Percentiles rank a stretch among this genome's conserved stretches.
Conservation (phyloP, 2,329 filamentous ascomycete species). For the Ophiostoma australiae region DNA sequence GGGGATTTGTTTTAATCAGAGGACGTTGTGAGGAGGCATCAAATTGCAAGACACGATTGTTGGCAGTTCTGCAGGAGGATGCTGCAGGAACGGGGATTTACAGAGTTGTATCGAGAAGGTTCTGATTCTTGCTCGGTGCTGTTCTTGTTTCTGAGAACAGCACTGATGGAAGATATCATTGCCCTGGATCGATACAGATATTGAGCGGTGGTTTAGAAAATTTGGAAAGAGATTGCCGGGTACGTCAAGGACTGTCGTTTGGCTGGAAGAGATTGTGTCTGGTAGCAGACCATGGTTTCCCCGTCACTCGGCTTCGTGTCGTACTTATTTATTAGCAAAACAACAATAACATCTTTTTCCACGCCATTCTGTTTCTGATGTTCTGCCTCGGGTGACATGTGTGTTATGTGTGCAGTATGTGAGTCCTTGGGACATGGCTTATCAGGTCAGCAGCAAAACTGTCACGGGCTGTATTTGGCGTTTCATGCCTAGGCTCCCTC, state of each 20-base stretch:
- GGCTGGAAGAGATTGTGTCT: background rate
- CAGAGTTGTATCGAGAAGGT: background rate
- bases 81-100: background rate
- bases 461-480: background rate
- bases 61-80: background rate
- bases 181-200: background rate
- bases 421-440: background rate
- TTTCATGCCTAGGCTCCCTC: background rate
- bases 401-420: background rate
- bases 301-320: background rate
- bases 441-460: no score
- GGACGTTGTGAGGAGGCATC: constrained; percentile 22
- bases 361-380: background rate
- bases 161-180: background rate
- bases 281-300: background rate
- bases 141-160: background rate
- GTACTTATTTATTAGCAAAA: background rate
- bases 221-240: background rate
- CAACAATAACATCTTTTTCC: background rate
- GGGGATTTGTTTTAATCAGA: constrained; percentile 25
- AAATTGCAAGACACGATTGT: constrained; percentile 24
- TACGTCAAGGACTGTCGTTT: background rate
- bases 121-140: background rate
- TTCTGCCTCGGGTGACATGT: background rate
- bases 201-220: background rate